Conservation (phyloP, 2,329 filamentous ascomycete species). For the Xylaria sp. region DNA sequence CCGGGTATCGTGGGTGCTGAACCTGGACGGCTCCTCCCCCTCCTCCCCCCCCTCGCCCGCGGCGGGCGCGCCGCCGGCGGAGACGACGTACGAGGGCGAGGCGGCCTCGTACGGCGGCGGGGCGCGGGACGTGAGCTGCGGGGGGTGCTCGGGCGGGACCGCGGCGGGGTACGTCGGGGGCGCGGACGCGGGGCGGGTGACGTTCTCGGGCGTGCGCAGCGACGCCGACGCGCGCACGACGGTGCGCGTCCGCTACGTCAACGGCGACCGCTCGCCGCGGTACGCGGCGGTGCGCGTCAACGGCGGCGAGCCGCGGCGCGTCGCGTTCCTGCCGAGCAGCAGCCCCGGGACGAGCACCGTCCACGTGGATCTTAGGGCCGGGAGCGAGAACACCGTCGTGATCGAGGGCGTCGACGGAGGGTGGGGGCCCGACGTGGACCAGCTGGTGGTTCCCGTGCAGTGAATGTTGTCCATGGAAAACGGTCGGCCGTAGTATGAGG, state of each 20-base stretch:
- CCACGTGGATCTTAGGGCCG: slow-evolving; percentile 50
- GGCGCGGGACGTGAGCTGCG: slow-evolving; percentile 51
- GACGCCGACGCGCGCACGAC: slow-evolving; percentile 50
- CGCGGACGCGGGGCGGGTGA: slow-evolving; percentile 46
- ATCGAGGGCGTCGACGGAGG: slow-evolving; percentile 44
- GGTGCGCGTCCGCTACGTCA: slow-evolving; percentile 57
- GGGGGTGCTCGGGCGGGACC: slow-evolving; percentile 51
- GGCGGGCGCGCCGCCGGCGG: slow-evolving; percentile 46
- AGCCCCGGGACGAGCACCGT: slow-evolving; percentile 50
- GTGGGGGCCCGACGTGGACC: slow-evolving; percentile 55
- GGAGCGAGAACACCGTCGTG: slow-evolving; percentile 50
- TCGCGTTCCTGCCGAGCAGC: slow-evolving; percentile 59
- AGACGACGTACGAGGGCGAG: slow-evolving; percentile 58
- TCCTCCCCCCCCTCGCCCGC: slow-evolving; percentile 41
- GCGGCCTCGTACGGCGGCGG: slow-evolving; percentile 46
- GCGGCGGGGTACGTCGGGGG: slow-evolving; percentile 61
- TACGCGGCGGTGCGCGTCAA: slow-evolving; percentile 61
- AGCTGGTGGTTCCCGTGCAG: slow-evolving; percentile 51
- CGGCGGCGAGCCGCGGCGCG: slow-evolving; percentile 46
- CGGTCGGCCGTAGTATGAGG: background rate
- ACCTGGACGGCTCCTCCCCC: slow-evolving; percentile 36
- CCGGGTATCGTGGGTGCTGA: slow-evolving; percentile 57
- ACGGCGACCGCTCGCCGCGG: slow-evolving; percentile 56
- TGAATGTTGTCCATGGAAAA: background rate
- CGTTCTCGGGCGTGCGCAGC: slow-evolving; percentile 50